Evolutionary conservation across 2,329 filamentous ascomycete genomes (phyloP), one percentile per base, ranked within the genome.

Genomic region (Talaromyces atroroseus): DNA sequence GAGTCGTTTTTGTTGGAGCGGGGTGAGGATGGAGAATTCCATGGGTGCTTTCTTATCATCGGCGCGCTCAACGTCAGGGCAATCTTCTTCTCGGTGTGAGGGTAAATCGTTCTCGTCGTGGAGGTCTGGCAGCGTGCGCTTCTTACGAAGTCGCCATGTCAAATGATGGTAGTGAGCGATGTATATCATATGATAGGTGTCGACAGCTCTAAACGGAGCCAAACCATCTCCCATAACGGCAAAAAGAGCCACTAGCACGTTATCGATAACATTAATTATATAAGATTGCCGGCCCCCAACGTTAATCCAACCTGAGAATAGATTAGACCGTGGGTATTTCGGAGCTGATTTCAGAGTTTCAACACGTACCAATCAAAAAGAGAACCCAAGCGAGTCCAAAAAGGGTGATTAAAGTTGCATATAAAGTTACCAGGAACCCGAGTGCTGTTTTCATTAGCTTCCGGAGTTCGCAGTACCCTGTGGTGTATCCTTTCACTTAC

Each of bases 351-450:
- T 36, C 16, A 32, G 10, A 40, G 16, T 5, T 20, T 12, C 14
- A 48, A 18, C 8, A 58, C 70, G 56, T 71, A 76, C 86, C 89
- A 68, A 95, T 95, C 54, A 95, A 76, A 73, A 92, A 94, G n/a
- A 95, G 80, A 1, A 95, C 90, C 90, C 90, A 95, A 0, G 88
- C 88, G 12, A 92, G 78, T 65, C 90, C 90, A 64, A 95, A 95
- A 0, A 92, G 77, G 0, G 90, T 94, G 63, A 95, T 92, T 20
- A 92, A 78, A 1, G 82, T 85, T 8, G 89, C 90, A 70, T 95
- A 95, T 3, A 95, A 74, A 0, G 89, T 94, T 58, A 95, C 88
- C 54, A 92, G 80, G 67, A 94, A 90, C 1, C 90, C 90, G 38
- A 95, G 78, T 1, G 90, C 81, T 84, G 56, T 32, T 45, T 49